Conservation (phyloP, 164 flowering plant genomes). For the Nymphaea thermarum region DNA sequence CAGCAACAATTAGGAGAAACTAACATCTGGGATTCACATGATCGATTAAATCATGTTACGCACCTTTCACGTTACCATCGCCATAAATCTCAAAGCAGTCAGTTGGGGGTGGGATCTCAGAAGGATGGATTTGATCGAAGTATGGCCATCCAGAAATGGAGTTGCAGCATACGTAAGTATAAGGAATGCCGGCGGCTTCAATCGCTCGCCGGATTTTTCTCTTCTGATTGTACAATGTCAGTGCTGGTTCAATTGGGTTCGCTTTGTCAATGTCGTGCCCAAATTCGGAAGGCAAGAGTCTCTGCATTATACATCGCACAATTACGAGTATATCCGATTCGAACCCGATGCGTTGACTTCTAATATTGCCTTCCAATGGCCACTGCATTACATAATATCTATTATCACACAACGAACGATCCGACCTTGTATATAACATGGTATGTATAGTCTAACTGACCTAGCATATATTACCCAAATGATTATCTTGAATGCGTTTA, state of each 20-base stretch:
- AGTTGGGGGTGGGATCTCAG: conserved; percentile 52
- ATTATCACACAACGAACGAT: too few species aligned
- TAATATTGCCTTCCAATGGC: too few species aligned
- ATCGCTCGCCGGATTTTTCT: conserved; percentile 27
- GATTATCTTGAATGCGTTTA: too few species aligned
- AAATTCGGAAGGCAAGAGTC: conserved; percentile 70
- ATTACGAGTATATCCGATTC: too few species aligned
- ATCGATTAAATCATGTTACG: too few species aligned
- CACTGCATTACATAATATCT: too few species aligned
- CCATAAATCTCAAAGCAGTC: conserved; percentile 65
- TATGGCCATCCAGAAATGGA: conserved; percentile 80
- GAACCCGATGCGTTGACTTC: too few species aligned
- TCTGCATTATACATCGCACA: too few species aligned
- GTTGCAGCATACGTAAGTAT: conserved; percentile 66
- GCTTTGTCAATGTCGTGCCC: conserved; percentile 69
- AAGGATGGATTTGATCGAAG: conserved; percentile 54
- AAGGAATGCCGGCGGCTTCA: conserved; percentile 36
- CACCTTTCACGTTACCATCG: conserved; percentile 68
- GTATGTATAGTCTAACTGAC: too few species aligned
- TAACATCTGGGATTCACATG: background rate
- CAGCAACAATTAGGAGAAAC: background rate
- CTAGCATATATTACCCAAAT: too few species aligned
- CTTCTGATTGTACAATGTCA: conserved; percentile 47
- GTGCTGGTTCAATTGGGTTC: conserved; percentile 64
- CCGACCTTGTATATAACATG: too few species aligned